phyloP scores from a whole-genome alignment of 2,329 filamentous ascomycete species.

The Trichoderma afroharzianum region DNA sequence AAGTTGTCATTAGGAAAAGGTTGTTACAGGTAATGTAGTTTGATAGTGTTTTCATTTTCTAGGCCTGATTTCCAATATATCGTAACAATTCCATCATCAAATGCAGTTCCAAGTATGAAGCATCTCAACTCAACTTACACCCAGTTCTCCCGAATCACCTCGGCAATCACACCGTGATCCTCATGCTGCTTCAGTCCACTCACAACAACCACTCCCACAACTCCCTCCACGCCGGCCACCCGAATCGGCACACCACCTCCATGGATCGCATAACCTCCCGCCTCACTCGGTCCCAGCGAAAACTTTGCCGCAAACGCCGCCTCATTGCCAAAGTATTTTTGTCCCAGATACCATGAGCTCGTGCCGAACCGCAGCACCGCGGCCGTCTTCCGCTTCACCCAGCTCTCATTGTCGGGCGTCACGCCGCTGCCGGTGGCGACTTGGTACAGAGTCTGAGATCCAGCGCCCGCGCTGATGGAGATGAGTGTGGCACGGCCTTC shows the following conservation, averaged over 20 bases:
- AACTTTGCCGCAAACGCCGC: constrained; percentile 61
- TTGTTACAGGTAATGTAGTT: not conserved
- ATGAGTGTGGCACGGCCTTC: constrained; percentile 50
- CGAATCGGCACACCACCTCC: constrained; percentile 72
- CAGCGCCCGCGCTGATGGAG: constrained; percentile 59
- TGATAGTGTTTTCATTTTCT: not conserved
- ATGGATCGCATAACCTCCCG: constrained; percentile 68
- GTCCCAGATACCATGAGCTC: constrained; percentile 68
- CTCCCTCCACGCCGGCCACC: constrained; percentile 69
- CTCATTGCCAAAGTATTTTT: constrained; percentile 64
- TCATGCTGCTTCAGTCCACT: constrained; percentile 73
- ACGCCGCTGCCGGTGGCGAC: constrained; percentile 62
- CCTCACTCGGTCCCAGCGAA: constrained; percentile 54
- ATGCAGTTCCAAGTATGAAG: not conserved
- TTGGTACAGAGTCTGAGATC: constrained; percentile 65
- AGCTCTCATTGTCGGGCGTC: constrained; percentile 66
- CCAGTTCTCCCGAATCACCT: constrained; percentile 58
- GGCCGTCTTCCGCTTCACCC: constrained; percentile 67
- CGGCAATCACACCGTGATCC: constrained; percentile 72
- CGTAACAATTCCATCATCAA: not conserved
- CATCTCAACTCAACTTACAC: constrained; percentile 9
- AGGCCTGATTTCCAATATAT: not conserved
- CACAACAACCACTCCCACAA: constrained; percentile 72
- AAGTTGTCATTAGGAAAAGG: not conserved
- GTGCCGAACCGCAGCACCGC: constrained; percentile 68